A percentile compares a stretch with the other conserved stretches of the same genome.
Conservation (phyloP, 108 stramenopile species). For the Fragilariopsis cylindrus region DNA sequence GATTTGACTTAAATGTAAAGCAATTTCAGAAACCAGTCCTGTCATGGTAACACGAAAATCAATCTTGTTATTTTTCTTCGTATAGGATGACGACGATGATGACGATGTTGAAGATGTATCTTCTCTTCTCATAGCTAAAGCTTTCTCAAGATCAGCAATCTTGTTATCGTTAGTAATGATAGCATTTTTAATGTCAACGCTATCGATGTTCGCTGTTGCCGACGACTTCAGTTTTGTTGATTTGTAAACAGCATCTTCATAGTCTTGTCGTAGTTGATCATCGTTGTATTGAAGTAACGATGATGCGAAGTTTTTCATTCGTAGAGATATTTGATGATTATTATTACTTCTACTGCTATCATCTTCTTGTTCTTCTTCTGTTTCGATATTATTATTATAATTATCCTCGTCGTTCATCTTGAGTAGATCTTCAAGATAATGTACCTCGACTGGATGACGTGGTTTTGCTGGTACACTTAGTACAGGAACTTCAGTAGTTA, state of each 20-base stretch:
- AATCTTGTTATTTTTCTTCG: neutral
- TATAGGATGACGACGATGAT: conserved; percentile 38
- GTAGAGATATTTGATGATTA: conserved; percentile 33
- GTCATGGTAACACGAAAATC: conserved; percentile 3
- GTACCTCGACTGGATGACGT: neutral
- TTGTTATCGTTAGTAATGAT: neutral
- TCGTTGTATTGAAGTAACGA: neutral
- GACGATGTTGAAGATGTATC: conserved; percentile 36
- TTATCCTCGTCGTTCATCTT: conserved; percentile 1
- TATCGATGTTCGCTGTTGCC: neutral
- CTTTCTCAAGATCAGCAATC: conserved; percentile 1
- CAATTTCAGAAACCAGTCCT: conserved; percentile 9
- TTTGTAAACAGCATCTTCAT: neutral
- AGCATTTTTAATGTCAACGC: neutral
- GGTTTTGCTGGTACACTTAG: conserved; percentile 48
- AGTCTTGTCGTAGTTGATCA: neutral
- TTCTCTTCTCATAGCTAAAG: conserved; percentile 28
- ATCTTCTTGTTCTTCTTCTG: conserved; percentile 16
- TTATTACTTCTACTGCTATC: conserved; percentile 40
- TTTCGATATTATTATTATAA: neutral
- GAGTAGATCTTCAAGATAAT: neutral
- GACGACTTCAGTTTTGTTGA: neutral
- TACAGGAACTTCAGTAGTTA: conserved; percentile 78
- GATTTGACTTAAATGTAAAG: neutral
- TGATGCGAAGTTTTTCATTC: neutral